phyloP scores from a whole-genome alignment of 2,329 filamentous ascomycete genomes.

The Cladosporium velox region DNA sequence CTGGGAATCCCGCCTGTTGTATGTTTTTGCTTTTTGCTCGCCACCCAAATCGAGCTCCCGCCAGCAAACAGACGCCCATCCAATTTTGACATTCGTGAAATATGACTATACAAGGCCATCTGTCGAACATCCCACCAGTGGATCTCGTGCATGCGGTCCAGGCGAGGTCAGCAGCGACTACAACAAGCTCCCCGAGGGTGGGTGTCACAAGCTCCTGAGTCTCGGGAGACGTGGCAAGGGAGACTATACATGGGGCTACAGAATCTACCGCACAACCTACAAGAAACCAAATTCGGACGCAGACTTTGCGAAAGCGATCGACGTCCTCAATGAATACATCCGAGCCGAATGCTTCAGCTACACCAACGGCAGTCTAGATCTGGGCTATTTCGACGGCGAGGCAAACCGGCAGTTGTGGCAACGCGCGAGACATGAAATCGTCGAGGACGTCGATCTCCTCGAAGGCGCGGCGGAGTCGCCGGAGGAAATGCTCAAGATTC shows the following conservation, averaged over 20 bases:
- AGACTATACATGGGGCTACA: conserved; percentile 15
- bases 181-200: conserved; percentile 6
- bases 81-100: neutral
- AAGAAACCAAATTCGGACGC: neutral
- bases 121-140: neutral
- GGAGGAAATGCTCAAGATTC: conserved; percentile 3
- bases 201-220: neutral
- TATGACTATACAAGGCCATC: neutral
- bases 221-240: neutral
- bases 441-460: neutral
- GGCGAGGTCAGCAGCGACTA: conserved; percentile 10
- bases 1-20: too few species aligned
- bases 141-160: conserved; percentile 3
- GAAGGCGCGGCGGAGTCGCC: conserved; percentile 3
- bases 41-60: neutral
- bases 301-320: conserved; percentile 4
- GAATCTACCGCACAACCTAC: conserved; percentile 13
- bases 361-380: neutral
- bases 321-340: neutral
- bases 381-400: neutral
- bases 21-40: too few species aligned
- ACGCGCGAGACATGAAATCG: neutral
- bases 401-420: conserved; percentile 10
- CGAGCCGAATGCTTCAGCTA: conserved; percentile 5
- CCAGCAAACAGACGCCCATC: neutral